Evolutionary conservation across 495 filamentous ascomycete species (phyloP), one percentile per base, ranked within the genome.

Genomic region (Neurospora sp.): DNA sequence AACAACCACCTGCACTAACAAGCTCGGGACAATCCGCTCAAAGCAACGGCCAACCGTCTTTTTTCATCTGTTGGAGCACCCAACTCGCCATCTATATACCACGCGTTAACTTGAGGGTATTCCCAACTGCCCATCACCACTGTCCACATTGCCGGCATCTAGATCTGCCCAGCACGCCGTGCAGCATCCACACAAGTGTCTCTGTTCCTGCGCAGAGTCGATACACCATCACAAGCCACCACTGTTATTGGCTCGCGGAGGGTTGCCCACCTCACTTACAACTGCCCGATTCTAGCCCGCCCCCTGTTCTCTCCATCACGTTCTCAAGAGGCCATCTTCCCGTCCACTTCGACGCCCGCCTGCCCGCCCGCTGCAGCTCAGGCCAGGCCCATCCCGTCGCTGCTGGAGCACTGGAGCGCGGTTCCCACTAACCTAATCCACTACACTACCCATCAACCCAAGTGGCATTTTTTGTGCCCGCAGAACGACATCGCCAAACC

Each of bases 401-500:
- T 65, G 53, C 53, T 65, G 53, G 53, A 65, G 53, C 53, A 65
- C 53, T 65, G 53, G 53, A 65, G 53, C 53, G 53, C 53, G 53
- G 53, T 65, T 65, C 53, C 53, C 53, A 65, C 53, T 65, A 65
- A 65, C 17, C 53, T 61, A 61, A 61, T 61, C 53, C 27, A 31
- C 27, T 31, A 31, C 53, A 65, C 53, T 65, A 65, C 70, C 73
- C 70, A 59, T 40, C 44, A 71, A 74, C 48, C 65, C 70, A 44
- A 68, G 72, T 72, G 73, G 72, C 70, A 27, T 70, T 74, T 76
- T 74, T 76, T 76, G 74, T 73, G 75, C 70, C 75, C 72, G 68
- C 75, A 70, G 44, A 70, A 65, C 59, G 22, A 71, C 20, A 70
- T 17, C 74, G 70, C 70, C 61, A 70, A 65, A 65, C 53, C 27